Evolutionary conservation across 2,329 filamentous ascomycete genomes (phyloP).

Genomic region (Diaporthe helianthi): DNA sequence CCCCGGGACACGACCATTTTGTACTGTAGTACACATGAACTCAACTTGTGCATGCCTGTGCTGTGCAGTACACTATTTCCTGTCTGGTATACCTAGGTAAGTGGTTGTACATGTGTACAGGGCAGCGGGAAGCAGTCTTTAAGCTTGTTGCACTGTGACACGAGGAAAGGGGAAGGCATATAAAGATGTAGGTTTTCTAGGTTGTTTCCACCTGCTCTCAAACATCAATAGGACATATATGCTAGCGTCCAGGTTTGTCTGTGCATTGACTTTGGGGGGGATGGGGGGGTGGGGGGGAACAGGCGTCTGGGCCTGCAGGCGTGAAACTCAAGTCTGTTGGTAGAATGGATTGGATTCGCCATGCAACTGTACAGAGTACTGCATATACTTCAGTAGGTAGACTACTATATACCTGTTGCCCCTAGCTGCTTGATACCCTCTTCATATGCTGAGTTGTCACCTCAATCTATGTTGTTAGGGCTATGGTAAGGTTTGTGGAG

Average conservation of each 20-base stretch:
- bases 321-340: not conserved
- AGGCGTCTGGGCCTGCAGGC: no score
- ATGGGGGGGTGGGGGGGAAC: no score
- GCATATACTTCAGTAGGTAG: no score
- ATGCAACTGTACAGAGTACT: no score
- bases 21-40: not conserved
- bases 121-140: not conserved
- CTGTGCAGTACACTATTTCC: no score
- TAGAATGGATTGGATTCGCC: slow-evolving; percentile 22
- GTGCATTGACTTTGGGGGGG: no score
- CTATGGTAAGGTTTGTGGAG: slow-evolving; percentile 18
- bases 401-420: slow-evolving; percentile 14
- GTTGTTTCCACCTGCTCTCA: not conserved
- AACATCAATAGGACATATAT: no score
- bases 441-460: slow-evolving; percentile 22
- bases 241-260: not conserved
- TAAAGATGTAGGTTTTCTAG: not conserved
- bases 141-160: slow-evolving; percentile 6
- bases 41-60: not conserved
- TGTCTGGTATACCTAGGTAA: no score
- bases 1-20: not conserved
- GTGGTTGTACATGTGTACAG: not conserved
- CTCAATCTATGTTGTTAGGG: slow-evolving; percentile 7
- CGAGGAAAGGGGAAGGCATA: not conserved
- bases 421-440: not conserved